Evolutionary conservation across 2,329 filamentous ascomycete species (phyloP).

Genomic region (Paecilomyces variotii): DNA sequence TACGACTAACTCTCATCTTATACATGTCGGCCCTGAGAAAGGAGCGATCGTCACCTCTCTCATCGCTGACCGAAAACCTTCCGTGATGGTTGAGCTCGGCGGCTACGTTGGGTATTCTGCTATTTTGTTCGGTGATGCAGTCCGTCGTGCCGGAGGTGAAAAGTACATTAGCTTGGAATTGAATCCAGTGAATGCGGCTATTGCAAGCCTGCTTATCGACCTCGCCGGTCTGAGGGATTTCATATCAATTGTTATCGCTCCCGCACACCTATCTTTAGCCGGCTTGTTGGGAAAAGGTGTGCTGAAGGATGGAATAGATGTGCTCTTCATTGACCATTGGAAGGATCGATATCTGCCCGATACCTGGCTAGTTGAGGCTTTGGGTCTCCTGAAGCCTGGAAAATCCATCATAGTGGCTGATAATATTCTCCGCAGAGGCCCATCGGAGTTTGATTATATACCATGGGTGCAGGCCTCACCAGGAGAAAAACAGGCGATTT

Average conservation of each 20-base stretch:
- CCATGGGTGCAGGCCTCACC: constrained; percentile 1
- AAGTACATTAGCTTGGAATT: constrained; percentile 65
- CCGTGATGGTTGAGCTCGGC: constrained; percentile 68
- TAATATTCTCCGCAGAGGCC: constrained; percentile 30
- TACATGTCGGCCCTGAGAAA: constrained; percentile 73
- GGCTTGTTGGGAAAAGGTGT: constrained; percentile 48
- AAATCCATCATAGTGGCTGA: constrained; percentile 43
- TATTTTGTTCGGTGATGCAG: constrained; percentile 62
- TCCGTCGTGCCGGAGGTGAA: constrained; percentile 55
- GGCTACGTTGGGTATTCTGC: constrained; percentile 78
- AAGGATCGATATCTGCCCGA: constrained; percentile 69
- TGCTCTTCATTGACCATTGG: constrained; percentile 74
- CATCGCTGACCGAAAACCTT: constrained; percentile 58
- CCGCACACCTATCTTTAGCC: constrained; percentile 57
- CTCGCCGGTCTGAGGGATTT: constrained; percentile 65
- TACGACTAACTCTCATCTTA: constrained; percentile 60
- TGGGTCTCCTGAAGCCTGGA: constrained; percentile 51
- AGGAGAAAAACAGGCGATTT: not conserved
- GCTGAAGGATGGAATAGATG: constrained; percentile 52
- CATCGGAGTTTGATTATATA: constrained; percentile 21
- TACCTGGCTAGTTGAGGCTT: constrained; percentile 66
- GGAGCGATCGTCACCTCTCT: constrained; percentile 61
- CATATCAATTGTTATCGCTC: constrained; percentile 63
- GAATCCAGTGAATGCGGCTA: constrained; percentile 64
- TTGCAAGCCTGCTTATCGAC: constrained; percentile 61